Evolutionary conservation across 2,329 filamentous ascomycete species (phyloP).

Genomic region (Sporothrix pseudoabietina): DNA sequence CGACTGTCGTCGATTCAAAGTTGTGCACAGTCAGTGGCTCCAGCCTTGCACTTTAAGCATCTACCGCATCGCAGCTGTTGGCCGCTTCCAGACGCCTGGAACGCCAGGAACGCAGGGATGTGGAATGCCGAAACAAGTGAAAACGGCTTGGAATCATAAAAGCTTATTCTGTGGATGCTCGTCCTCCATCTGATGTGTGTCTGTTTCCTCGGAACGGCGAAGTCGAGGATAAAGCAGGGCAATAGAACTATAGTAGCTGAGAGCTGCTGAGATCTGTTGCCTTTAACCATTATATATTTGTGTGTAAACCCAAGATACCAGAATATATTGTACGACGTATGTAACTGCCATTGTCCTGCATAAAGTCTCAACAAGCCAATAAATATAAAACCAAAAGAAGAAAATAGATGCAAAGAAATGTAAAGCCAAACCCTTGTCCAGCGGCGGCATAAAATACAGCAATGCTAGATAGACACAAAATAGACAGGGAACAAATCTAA

Average conservation of each 20-base stretch:
- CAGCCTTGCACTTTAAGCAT: neutral
- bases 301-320: neutral
- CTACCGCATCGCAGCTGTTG: neutral
- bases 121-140: too few relatives aligned
- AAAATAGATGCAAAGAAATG: neutral
- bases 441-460: neutral
- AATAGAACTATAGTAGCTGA: neutral
- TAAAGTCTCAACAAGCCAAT: neutral
- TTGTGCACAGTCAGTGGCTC: neutral
- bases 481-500: too few relatives aligned
- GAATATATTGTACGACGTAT: neutral
- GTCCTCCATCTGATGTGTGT: neutral
- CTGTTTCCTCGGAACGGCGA: neutral
- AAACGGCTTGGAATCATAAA: neutral
- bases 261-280: neutral
- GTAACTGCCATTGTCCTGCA: neutral
- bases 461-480: neutral
- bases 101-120: neutral
- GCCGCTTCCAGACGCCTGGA: neutral
- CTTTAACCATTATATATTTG: neutral
- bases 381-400: neutral
- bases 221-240: constrained; percentile 1
- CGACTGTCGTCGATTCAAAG: neutral
- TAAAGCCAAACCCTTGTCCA: neutral
- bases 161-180: constrained; percentile 4